Evolutionary conservation across 2,329 filamentous ascomycete species (phyloP).

Genomic region (Claviceps pazoutovae): DNA sequence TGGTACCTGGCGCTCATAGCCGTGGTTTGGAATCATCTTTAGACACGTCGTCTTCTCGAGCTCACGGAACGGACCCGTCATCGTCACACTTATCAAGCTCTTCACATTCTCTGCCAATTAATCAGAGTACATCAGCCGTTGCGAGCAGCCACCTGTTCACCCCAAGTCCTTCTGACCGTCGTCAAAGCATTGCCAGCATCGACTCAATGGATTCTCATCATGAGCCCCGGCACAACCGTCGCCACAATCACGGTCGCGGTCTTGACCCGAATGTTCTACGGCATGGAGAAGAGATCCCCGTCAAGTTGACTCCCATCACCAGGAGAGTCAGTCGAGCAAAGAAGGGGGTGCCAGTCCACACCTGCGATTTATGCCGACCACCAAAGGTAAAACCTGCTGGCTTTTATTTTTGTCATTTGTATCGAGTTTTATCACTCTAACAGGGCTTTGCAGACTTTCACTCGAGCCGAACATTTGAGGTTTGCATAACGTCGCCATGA

Average conservation of each 20-base stretch:
- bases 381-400: slow-evolving; percentile 28
- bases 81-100: slow-evolving; percentile 9
- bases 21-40: slow-evolving; percentile 10
- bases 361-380: slow-evolving; percentile 36
- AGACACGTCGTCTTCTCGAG: slow-evolving; percentile 18
- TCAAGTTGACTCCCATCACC: slow-evolving; percentile 43
- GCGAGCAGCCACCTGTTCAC: slow-evolving; percentile 14
- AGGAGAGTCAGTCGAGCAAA: slow-evolving; percentile 42
- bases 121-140: slow-evolving; percentile 11
- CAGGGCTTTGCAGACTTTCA: slow-evolving; percentile 37
- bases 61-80: slow-evolving; percentile 22
- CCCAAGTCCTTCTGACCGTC: slow-evolving; percentile 15
- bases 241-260: slow-evolving; percentile 9
- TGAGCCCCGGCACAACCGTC: slow-evolving; percentile 9
- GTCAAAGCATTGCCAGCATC: slow-evolving; percentile 31
- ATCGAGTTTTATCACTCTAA: neutral
- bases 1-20: slow-evolving; percentile 15
- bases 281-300: slow-evolving; percentile 23
- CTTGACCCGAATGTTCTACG: slow-evolving; percentile 19
- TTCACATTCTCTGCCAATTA: slow-evolving; percentile 13
- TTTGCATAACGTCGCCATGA: slow-evolving; percentile 16
- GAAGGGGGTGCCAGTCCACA: slow-evolving; percentile 45
- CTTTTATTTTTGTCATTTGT: neutral
- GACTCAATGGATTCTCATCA: slow-evolving; percentile 34
- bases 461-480: slow-evolving; percentile 48